These are phyloP conservation scores for Aurantiochytrium sp. DNA, from an alignment of 108 stramenopile genomes.

Conservation along the genomic window DNA sequence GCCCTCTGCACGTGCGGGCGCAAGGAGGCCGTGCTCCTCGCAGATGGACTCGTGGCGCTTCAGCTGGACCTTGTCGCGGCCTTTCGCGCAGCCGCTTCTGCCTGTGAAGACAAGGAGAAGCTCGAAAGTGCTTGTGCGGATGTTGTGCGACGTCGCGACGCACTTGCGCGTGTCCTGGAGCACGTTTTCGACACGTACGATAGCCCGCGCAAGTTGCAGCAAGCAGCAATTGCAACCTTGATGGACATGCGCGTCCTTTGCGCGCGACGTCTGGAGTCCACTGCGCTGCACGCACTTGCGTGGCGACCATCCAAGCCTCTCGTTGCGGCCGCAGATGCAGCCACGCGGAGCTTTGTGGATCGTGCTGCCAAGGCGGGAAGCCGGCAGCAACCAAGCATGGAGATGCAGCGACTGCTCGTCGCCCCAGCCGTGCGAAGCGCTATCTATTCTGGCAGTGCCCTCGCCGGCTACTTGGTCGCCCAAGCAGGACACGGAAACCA, in stretches of 20 bases:
- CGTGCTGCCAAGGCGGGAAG: background rate
- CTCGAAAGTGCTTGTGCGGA: background rate
- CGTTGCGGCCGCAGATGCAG: background rate
- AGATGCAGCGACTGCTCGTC: background rate
- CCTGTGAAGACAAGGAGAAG: background rate
- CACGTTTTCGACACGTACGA: background rate
- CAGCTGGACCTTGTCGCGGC: background rate
- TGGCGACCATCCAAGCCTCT: background rate
- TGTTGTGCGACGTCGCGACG: background rate
- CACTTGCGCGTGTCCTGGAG: background rate
- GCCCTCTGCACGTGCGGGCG: no score
- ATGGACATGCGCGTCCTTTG: background rate
- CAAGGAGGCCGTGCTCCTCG: background rate
- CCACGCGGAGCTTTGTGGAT: background rate
- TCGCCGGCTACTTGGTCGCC: background rate
- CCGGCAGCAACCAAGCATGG: background rate
- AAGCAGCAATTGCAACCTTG: background rate
- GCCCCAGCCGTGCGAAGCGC: background rate
- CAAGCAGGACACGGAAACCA: background rate
- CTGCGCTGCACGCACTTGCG: background rate
- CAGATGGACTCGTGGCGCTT: background rate
- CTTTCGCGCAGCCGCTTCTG: background rate
- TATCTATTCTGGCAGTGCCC: background rate
- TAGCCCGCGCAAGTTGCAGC: background rate
- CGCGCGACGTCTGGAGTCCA: background rate